Evolutionary conservation across 805 yeast species (phyloP), one percentile per base, ranked within the genome.

Genomic region (Yamadazyma ubonensis): DNA sequence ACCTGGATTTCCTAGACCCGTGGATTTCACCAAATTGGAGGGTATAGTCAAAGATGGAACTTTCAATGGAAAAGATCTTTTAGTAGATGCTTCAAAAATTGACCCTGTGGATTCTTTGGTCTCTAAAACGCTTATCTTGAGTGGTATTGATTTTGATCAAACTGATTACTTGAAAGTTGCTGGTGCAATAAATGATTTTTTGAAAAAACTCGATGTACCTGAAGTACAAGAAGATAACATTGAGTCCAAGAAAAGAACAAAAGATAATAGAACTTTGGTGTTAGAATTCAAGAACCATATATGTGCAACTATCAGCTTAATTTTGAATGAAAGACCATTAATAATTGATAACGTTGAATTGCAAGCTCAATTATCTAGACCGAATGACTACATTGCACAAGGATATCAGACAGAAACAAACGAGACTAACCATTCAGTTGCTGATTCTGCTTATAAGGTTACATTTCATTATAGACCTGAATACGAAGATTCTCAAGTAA

Each of bases 1-100:
- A 12, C 91, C 93, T 1, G 89, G 89, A 3, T 72, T 70, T 46
- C 79, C 79, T 0, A 51, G 72, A 44, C 72, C 71, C 6, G 70
- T 67, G 37, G 58, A 67, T 28, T 58, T 67, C 16, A 65, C 71
- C 4, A 73, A 67, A 42, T 51, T 66, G 25, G 71, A 63, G 36
- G 66, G 74, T 4, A 60, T 60, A 9, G 54, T 61, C 14, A 58
- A 60, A 21, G 71, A 68, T 31, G 58, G 65, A 21, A 45, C 66
- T 12, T 44, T 48, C 17, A 58, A 54, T 39, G 48, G 59, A 3
- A 56, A 54, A 27, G 65, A 62, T 39, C 54, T 65, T n/a, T 49
- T 66, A 34, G 58, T 54, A 17, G 67, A 57, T 12, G 42, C 57
- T 7, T 62, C 70, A 14, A 60, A 58, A 38, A 64, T 68, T 38